Evolutionary conservation across 345 rosid genomes (phyloP).

Genomic region (Stellera chamaejasme): DNA sequence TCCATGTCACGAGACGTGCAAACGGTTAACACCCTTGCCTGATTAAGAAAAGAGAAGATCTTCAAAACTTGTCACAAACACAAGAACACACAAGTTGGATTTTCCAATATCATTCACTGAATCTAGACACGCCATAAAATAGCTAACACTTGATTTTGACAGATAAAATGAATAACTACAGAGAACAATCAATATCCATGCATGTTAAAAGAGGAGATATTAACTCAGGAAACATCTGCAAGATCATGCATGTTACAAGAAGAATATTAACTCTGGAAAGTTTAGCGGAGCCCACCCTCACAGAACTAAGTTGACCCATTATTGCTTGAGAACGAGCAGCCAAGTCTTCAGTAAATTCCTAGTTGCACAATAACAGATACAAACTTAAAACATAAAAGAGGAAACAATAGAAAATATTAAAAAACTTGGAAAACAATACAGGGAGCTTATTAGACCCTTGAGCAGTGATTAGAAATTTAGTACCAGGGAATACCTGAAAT

Average conservation of each 20-base stretch:
- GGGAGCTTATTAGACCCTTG: too few species aligned
- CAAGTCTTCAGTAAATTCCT: slow-evolving; percentile 85
- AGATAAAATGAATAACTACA: not conserved
- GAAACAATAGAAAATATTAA: slow-evolving; percentile 1
- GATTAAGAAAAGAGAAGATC: slow-evolving; percentile 18
- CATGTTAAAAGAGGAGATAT: too few species aligned
- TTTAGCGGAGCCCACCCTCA: slow-evolving; percentile 41
- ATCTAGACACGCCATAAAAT: too few species aligned
- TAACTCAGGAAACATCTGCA: too few species aligned
- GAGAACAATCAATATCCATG: too few species aligned
- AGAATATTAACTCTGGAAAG: slow-evolving; percentile 8
- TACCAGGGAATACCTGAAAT: slow-evolving; percentile 45
- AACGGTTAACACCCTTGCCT: slow-evolving; percentile 69
- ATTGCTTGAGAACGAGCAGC: slow-evolving; percentile 69
- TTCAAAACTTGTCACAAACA: not conserved
- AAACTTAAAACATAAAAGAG: not conserved
- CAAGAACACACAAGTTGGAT: too few species aligned
- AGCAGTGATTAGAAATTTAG: too few species aligned
- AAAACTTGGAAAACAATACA: not conserved
- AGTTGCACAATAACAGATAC: not conserved
- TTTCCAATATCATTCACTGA: too few species aligned
- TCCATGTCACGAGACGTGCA: slow-evolving; percentile 68
- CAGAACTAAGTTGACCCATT: slow-evolving; percentile 39
- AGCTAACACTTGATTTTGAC: not conserved
- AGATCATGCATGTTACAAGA: slow-evolving; percentile 7